Evolutionary conservation across 1,284 basidiomycete genomes (phyloP).

Genomic region (Cerioporus squamosus): DNA sequence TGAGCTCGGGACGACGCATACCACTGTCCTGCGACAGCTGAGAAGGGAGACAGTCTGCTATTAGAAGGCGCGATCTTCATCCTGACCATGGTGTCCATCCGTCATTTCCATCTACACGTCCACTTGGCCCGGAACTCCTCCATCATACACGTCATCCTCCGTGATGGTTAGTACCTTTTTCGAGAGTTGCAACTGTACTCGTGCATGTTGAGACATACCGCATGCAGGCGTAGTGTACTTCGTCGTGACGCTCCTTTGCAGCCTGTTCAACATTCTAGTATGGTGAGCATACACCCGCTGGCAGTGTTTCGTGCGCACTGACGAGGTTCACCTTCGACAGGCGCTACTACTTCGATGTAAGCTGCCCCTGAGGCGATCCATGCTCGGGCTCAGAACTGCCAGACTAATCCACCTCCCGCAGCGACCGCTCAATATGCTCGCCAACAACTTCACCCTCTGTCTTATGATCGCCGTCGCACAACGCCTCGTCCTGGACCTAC

Average conservation of each 20-base stretch:
- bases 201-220: not conserved
- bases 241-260: slow-evolving; percentile 16
- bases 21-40: not conserved
- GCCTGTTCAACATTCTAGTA: slow-evolving; percentile 23
- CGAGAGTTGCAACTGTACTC: not conserved
- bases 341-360: slow-evolving; percentile 14
- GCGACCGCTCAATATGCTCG: slow-evolving; percentile 23
- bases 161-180: slow-evolving; percentile 15
- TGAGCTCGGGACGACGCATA: not conserved
- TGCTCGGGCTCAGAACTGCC: not conserved
- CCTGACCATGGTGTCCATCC: slow-evolving; percentile 20
- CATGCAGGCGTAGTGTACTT: slow-evolving; percentile 18
- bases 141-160: slow-evolving; percentile 15
- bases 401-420: not conserved
- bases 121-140: slow-evolving; percentile 4
- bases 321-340: not conserved
- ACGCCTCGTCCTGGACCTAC: slow-evolving; percentile 28
- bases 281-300: slow-evolving; percentile 14
- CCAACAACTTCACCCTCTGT: slow-evolving; percentile 22
- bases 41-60: slow-evolving; percentile 1
- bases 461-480: slow-evolving; percentile 26
- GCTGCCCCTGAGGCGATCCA: not conserved
- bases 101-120: slow-evolving; percentile 9
- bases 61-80: slow-evolving; percentile 18
- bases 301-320: too few species aligned